Conservation (phyloP, 2,329 filamentous ascomycete genomes). For the Colletotrichum tropicicola region DNA sequence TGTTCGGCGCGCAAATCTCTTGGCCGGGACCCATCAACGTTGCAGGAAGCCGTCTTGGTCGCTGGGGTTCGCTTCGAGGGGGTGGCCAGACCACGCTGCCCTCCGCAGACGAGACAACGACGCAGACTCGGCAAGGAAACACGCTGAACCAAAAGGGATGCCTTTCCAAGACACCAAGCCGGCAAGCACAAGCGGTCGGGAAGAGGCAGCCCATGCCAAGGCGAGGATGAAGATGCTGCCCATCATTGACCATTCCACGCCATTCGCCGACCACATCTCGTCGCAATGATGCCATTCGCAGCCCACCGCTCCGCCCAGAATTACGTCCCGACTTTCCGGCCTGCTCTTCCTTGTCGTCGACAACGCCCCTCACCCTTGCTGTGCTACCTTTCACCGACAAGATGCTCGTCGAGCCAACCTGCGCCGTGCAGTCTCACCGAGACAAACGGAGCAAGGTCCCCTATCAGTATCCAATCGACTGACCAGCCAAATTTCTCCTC, state of each 20-base stretch:
- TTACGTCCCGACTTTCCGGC: slow-evolving; percentile 6
- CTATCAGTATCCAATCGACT: neutral
- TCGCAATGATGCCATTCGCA: slow-evolving; percentile 22
- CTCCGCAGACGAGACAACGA: slow-evolving; percentile 6
- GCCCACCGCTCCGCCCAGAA: neutral
- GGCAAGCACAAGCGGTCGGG: slow-evolving; percentile 28
- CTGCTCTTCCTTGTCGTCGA: slow-evolving; percentile 5
- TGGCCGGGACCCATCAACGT: slow-evolving; percentile 21
- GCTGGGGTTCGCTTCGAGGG: slow-evolving; percentile 6
- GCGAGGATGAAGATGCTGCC: neutral
- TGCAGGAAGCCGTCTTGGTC: slow-evolving; percentile 24
- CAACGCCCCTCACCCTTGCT: slow-evolving; percentile 4
- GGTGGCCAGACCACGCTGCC: neutral
- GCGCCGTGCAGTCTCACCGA: slow-evolving; percentile 24
- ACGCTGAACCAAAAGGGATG: neutral
- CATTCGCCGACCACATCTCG: neutral
- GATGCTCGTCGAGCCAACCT: neutral
- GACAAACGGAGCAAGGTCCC: slow-evolving; percentile 15
- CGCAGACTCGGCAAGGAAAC: slow-evolving; percentile 1
- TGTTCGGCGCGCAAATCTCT: slow-evolving; percentile 25
- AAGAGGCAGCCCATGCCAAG: slow-evolving; percentile 31
- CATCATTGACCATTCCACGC: slow-evolving; percentile 9
- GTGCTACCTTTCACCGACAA: slow-evolving; percentile 9
- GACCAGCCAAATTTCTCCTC: slow-evolving; percentile 21
- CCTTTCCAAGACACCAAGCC: slow-evolving; percentile 29